phyloP scores from a whole-genome alignment of 345 rosid genomes.

The Viola odorata region DNA sequence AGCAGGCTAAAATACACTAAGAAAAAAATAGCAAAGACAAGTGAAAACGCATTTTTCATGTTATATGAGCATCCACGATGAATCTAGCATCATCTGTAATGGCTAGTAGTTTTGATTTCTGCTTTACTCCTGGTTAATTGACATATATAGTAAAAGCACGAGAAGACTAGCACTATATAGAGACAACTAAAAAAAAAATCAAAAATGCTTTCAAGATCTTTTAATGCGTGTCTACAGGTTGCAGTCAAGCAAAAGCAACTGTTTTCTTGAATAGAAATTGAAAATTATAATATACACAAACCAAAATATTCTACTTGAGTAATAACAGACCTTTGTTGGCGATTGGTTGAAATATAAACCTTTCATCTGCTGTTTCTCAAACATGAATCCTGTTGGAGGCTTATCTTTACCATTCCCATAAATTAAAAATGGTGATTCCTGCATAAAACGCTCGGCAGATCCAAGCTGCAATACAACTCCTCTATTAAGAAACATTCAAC shows the following conservation, averaged over 20 bases:
- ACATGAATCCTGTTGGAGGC: slow-evolving; percentile 91
- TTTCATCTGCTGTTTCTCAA: slow-evolving; percentile 84
- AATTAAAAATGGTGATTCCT: slow-evolving; percentile 72
- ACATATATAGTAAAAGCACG: no score
- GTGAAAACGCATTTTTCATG: no score
- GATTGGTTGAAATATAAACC: slow-evolving; percentile 92
- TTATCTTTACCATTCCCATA: slow-evolving; percentile 83
- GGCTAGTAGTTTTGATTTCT: no score
- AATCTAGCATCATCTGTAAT: no score
- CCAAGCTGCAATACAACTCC: slow-evolving; percentile 64
- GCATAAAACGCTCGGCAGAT: slow-evolving; percentile 83
- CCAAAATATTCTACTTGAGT: slow-evolving; percentile 2
- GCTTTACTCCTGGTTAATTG: no score
- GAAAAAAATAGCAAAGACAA: no score
- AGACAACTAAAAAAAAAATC: no score
- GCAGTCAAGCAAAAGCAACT: background rate
- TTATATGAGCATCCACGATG: no score
- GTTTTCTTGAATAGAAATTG: background rate
- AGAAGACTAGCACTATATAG: no score
- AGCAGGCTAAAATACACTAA: no score
- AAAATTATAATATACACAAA: background rate
- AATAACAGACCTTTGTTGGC: slow-evolving; percentile 59
- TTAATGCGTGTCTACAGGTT: no score
- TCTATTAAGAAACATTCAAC: slow-evolving; percentile 5
- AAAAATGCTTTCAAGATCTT: no score